Conservation (phyloP, 345 rosid species). For the Physaria fendleri region DNA sequence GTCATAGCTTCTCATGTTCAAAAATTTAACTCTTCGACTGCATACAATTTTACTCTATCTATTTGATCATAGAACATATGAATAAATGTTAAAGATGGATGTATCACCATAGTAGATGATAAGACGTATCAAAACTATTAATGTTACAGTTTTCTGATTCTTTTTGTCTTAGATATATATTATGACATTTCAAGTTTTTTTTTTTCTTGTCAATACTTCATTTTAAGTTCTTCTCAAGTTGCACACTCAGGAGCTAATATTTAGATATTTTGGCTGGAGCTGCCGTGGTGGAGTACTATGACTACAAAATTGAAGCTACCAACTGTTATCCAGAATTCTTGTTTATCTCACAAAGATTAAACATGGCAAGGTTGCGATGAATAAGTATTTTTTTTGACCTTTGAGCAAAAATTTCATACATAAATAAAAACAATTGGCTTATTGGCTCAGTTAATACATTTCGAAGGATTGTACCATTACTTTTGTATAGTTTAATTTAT, state of each 20-base stretch:
- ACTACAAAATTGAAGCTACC: constrained; percentile 39
- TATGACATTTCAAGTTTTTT: too few species aligned
- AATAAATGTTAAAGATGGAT: too few species aligned
- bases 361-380: too few species aligned
- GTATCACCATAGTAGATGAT: too few species aligned
- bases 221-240: constrained; percentile 46
- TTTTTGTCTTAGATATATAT: too few species aligned
- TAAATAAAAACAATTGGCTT: background rate
- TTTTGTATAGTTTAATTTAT: background rate
- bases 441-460: background rate
- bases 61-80: too few species aligned
- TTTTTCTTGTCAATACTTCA: too few species aligned
- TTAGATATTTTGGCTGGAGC: constrained; percentile 82
- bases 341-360: constrained; percentile 42
- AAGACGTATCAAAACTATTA: too few species aligned
- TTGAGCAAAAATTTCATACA: background rate
- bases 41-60: too few species aligned
- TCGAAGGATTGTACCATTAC: background rate
- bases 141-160: too few species aligned
- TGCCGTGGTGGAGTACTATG: constrained; percentile 66
- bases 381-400: background rate
- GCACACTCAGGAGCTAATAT: constrained; percentile 79
- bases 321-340: constrained; percentile 40
- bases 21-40: too few species aligned
- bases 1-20: too few species aligned